phyloP scores from a whole-genome alignment of 2,329 filamentous ascomycete genomes.

The Colletotrichum neosansevieriae region DNA sequence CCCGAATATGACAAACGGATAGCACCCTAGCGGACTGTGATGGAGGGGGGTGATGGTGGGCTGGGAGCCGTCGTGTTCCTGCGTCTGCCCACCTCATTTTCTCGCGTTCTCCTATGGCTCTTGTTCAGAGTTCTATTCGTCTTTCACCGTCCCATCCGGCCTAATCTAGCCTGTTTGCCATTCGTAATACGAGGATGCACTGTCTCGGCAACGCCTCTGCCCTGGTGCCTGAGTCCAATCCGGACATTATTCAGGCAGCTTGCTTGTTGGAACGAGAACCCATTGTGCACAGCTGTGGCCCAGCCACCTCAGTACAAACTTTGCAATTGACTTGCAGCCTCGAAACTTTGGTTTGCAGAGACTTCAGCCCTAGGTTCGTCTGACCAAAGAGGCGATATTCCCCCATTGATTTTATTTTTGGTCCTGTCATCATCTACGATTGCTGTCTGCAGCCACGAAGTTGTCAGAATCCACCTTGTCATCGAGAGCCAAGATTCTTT shows the following conservation, averaged over 20 bases:
- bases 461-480: neutral
- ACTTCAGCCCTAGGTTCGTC: slow-evolving; percentile 1
- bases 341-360: slow-evolving; percentile 7
- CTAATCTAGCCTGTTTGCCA: slow-evolving; percentile 13
- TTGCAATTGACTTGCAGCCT: neutral
- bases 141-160: slow-evolving; percentile 6
- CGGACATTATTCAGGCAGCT: neutral
- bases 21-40: slow-evolving; percentile 7
- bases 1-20: slow-evolving; percentile 27
- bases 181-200: slow-evolving; percentile 15
- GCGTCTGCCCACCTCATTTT: slow-evolving; percentile 22
- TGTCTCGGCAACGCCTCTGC: slow-evolving; percentile 21
- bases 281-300: neutral
- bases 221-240: slow-evolving; percentile 8
- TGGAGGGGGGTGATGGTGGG: slow-evolving; percentile 11
- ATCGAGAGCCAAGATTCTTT: slow-evolving; percentile 19
- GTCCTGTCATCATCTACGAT: neutral
- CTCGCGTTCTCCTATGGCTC: neutral
- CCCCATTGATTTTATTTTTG: neutral
- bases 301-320: neutral
- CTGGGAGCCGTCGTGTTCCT: slow-evolving; percentile 31
- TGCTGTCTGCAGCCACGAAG: neutral
- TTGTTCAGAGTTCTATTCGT: slow-evolving; percentile 5
- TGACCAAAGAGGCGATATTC: neutral
- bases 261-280: slow-evolving; percentile 3